Conservation (phyloP, 108 stramenopile genomes). For the Skeletonema tropicum region DNA sequence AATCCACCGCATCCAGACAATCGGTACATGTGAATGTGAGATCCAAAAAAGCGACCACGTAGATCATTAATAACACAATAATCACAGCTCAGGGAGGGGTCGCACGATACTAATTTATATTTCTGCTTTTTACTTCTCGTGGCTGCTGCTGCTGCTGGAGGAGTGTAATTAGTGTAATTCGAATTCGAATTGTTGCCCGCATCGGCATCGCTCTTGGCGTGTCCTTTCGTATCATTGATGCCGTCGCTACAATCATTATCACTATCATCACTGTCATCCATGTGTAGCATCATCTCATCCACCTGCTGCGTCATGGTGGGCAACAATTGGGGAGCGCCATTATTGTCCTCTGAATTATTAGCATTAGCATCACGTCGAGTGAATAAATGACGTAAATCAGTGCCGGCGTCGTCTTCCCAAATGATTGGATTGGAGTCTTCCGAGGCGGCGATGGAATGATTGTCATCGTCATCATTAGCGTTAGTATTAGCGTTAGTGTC, state of each 20-base stretch:
- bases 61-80: too few species aligned
- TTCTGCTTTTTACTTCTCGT: constrained; percentile 1
- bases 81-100: too few species aligned
- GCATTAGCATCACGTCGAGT: not conserved
- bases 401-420: constrained; percentile 22
- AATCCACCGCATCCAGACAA: too few species aligned
- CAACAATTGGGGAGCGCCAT: not conserved
- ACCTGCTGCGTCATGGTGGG: constrained; percentile 54
- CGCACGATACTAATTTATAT: too few species aligned
- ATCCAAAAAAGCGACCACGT: too few species aligned
- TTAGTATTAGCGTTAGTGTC: too few species aligned
- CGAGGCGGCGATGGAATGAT: not conserved
- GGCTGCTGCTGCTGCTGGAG: not conserved
- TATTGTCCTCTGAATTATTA: not conserved
- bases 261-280: constrained; percentile 4
- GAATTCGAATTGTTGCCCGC: too few species aligned
- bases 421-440: constrained; percentile 23
- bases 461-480: not conserved
- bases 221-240: not conserved
- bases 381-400: constrained; percentile 12
- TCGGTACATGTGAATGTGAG: too few species aligned
- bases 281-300: constrained; percentile 28
- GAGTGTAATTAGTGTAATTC: not conserved
- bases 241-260: not conserved
- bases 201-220: too few species aligned